Percentiles rank a stretch among this genome's conserved stretches.
Conservation (phyloP, 2,329 filamentous ascomycete species). For the Penicillium sp. region DNA sequence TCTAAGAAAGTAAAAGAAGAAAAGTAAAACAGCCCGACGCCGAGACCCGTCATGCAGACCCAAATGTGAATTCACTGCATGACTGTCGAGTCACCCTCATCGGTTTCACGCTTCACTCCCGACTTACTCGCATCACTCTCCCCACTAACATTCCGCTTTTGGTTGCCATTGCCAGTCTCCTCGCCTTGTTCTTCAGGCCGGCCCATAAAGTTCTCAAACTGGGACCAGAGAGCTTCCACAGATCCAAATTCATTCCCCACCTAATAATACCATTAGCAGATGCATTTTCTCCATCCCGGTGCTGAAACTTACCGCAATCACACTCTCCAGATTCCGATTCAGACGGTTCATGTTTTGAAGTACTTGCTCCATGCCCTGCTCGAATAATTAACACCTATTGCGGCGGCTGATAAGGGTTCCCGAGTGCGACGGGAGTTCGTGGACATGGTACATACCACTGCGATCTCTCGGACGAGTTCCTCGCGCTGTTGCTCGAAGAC, state of each 20-base stretch:
- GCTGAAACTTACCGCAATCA: slow-evolving; percentile 67
- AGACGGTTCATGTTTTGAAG: slow-evolving; percentile 94
- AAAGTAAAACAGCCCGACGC: slow-evolving; percentile 2
- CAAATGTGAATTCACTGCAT: slow-evolving; percentile 9
- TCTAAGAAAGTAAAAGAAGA: slow-evolving; percentile 4
- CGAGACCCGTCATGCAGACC: slow-evolving; percentile 1
- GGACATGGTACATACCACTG: slow-evolving; percentile 39
- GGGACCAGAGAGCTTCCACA: slow-evolving; percentile 93
- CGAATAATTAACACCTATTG: not conserved
- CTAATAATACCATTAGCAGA: slow-evolving; percentile 40
- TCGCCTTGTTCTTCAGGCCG: slow-evolving; percentile 54
- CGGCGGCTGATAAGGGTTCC: not conserved
- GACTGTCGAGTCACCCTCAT: slow-evolving; percentile 12
- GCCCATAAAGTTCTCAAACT: slow-evolving; percentile 95
- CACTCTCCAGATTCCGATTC: slow-evolving; percentile 85
- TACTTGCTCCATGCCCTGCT: slow-evolving; percentile 74
- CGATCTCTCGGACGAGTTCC: slow-evolving; percentile 44
- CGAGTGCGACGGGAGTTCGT: not conserved
- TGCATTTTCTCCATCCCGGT: not conserved
- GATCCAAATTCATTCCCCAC: slow-evolving; percentile 97
- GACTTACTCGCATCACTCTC: slow-evolving; percentile 21
- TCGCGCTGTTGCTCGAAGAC: slow-evolving; percentile 45
- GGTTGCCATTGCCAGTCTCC: slow-evolving; percentile 29
- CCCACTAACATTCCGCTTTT: slow-evolving; percentile 27
- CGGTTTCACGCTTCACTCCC: slow-evolving; percentile 14